phyloP scores from a whole-genome alignment of 805 yeast genomes.

The Monosporozyma unispora region DNA sequence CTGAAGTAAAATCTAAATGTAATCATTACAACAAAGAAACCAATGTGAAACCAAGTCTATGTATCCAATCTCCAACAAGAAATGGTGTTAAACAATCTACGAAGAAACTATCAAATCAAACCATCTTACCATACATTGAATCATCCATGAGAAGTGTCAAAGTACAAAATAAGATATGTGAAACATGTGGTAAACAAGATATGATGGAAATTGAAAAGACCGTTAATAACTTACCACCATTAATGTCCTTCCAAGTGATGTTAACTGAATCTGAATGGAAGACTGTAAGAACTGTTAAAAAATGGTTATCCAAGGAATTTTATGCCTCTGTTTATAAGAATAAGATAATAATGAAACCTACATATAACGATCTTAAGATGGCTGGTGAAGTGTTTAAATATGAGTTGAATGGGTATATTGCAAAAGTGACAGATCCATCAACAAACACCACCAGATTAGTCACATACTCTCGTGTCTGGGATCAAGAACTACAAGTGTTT shows the following conservation, averaged over 20 bases:
- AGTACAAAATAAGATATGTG: constrained; percentile 45
- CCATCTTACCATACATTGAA: constrained; percentile 51
- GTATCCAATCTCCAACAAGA: constrained; percentile 22
- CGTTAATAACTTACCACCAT: constrained; percentile 52
- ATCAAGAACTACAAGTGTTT: constrained; percentile 22
- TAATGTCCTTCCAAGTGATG: constrained; percentile 53
- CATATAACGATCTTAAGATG: constrained; percentile 23
- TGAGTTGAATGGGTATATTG: constrained; percentile 60
- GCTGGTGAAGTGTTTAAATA: constrained; percentile 36
- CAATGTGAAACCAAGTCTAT: constrained; percentile 18
- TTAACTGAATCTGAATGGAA: constrained; percentile 48
- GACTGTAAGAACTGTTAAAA: constrained; percentile 38
- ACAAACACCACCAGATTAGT: constrained; percentile 50
- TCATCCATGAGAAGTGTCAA: constrained; percentile 46
- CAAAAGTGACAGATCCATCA: constrained; percentile 47
- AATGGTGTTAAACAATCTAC: constrained; percentile 22
- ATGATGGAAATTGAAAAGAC: constrained; percentile 44
- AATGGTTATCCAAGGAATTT: constrained; percentile 59
- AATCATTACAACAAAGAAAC: constrained; percentile 15
- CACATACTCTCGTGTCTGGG: constrained; percentile 43
- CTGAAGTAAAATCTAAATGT: constrained; percentile 19
- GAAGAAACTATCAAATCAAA: constrained; percentile 29
- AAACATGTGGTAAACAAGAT: constrained; percentile 43
- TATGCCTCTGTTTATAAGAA: constrained; percentile 37
- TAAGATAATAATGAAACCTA: constrained; percentile 31